Evolutionary conservation across 768 basidiomycete species (phyloP).

Genomic region (Auricularia auricula-judae): DNA sequence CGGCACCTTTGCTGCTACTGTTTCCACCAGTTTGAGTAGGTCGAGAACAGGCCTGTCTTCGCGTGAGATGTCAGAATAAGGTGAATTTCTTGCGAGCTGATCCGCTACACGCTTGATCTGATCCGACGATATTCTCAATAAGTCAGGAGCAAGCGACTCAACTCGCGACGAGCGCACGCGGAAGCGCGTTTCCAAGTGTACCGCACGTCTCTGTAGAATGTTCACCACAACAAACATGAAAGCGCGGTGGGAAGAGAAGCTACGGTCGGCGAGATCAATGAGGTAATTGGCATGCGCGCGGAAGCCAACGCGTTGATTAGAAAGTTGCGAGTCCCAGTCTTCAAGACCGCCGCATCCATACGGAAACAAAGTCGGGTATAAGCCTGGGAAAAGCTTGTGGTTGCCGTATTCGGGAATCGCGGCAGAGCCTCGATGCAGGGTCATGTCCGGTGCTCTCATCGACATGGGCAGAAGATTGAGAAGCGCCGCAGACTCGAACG

Average conservation of each 20-base stretch:
- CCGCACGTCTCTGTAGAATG: constrained; percentile 15
- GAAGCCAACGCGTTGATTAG: constrained; percentile 7
- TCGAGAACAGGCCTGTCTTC: constrained; percentile 12
- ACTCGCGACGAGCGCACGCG: constrained; percentile 11
- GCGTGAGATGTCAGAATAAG: constrained; percentile 4
- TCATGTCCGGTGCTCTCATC: constrained; percentile 12
- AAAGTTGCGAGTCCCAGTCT: constrained; percentile 1
- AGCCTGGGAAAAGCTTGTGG: constrained; percentile 18
- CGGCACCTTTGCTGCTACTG: constrained; percentile 20
- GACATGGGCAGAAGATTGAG: constrained; percentile 11
- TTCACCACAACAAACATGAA: constrained; percentile 20
- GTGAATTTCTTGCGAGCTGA: constrained; percentile 7
- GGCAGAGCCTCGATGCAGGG: constrained; percentile 12
- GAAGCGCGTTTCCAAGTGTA: constrained; percentile 17
- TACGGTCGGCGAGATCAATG: constrained; percentile 11
- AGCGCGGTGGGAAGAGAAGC: constrained; percentile 15
- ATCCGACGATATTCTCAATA: constrained; percentile 3
- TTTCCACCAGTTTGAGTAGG: constrained; percentile 19
- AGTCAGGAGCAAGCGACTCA: constrained; percentile 7
- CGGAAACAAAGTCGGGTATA: constrained; percentile 22
- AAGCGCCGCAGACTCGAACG: constrained; percentile 17
- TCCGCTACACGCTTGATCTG: constrained; percentile 2
- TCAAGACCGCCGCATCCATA: constrained; percentile 24
- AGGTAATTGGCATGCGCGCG: constrained; percentile 15
- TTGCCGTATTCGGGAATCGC: constrained; percentile 23